A percentile compares a stretch with the other conserved stretches of the same genome.
Evolutionary conservation across 1,284 basidiomycete species (phyloP).

Genomic region (Trametes hirsuta): DNA sequence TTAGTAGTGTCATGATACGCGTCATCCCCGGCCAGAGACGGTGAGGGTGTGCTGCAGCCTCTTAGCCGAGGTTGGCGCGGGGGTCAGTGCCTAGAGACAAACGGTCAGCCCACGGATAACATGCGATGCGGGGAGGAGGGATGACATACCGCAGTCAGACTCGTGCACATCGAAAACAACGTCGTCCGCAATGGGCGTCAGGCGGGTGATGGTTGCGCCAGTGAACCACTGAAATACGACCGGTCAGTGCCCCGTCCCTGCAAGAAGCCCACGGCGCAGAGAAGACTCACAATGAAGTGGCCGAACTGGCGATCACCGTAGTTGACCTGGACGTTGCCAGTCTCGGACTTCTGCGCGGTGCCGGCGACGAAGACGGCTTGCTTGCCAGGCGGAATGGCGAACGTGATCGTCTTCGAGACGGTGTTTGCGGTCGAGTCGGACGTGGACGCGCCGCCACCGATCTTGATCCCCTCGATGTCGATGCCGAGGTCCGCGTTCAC

Average conservation of each 20-base stretch:
- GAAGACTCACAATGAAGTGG: constrained; percentile 1
- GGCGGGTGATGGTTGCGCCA: constrained; percentile 13
- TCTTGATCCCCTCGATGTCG: constrained; percentile 6
- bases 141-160: constrained; percentile 12
- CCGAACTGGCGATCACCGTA: neutral
- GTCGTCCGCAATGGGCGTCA: constrained; percentile 13
- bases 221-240: constrained; percentile 14
- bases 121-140: too few species aligned
- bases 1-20: too few species aligned
- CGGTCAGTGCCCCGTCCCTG: too few species aligned
- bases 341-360: neutral
- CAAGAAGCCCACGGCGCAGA: neutral
- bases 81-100: neutral
- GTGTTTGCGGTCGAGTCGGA: constrained; percentile 1
- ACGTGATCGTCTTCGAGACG: constrained; percentile 6
- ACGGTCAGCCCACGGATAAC: neutral
- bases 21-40: too few species aligned
- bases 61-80: constrained; percentile 30
- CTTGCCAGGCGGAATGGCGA: neutral
- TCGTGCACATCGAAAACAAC: constrained; percentile 16
- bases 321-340: neutral
- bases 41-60: constrained; percentile 49
- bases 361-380: neutral
- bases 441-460: constrained; percentile 9
- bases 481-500: constrained; percentile 10